phyloP scores from a whole-genome alignment of 1,139 yeast genomes.

The Candida sp. region DNA sequence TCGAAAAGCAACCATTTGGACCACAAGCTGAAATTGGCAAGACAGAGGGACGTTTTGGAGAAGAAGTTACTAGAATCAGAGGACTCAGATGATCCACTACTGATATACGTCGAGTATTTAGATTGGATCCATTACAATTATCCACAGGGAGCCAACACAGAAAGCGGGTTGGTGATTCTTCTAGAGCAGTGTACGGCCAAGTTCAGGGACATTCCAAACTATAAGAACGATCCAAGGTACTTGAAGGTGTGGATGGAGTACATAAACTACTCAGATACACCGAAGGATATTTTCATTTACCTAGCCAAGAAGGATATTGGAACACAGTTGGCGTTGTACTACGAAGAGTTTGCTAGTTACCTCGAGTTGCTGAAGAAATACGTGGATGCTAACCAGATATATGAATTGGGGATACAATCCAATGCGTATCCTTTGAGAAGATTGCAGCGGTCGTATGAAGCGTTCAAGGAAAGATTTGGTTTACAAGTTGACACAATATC shows the following conservation, averaged over 20 bases:
- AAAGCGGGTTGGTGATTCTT: conserved; percentile 68
- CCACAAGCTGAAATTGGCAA: conserved; percentile 25
- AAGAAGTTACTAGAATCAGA: conserved; percentile 46
- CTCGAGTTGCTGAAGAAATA: conserved; percentile 57
- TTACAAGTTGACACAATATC: conserved; percentile 4
- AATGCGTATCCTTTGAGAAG: conserved; percentile 70
- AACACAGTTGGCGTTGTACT: conserved; percentile 63
- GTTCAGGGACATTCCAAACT: conserved; percentile 67
- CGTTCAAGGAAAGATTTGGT: conserved; percentile 34
- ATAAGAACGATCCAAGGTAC: conserved; percentile 84
- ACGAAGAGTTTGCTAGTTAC: conserved; percentile 79
- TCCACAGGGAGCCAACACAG: conserved; percentile 70
- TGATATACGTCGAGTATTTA: conserved; percentile 73
- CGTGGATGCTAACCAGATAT: conserved; percentile 67
- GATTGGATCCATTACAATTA: conserved; percentile 70
- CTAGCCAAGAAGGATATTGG: conserved; percentile 81
- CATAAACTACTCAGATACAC: conserved; percentile 69
- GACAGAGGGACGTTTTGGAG: conserved; percentile 51
- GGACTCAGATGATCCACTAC: conserved; percentile 83
- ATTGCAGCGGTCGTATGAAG: conserved; percentile 51
- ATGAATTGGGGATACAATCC: conserved; percentile 60
- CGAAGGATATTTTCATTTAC: conserved; percentile 74
- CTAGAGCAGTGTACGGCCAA: conserved; percentile 76
- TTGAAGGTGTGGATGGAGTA: conserved; percentile 82
- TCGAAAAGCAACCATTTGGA: conserved; percentile 19